These are phyloP conservation scores for Paraleonurus japonicus DNA, from an alignment of 257 asterid species.

Conservation along the genomic window DNA sequence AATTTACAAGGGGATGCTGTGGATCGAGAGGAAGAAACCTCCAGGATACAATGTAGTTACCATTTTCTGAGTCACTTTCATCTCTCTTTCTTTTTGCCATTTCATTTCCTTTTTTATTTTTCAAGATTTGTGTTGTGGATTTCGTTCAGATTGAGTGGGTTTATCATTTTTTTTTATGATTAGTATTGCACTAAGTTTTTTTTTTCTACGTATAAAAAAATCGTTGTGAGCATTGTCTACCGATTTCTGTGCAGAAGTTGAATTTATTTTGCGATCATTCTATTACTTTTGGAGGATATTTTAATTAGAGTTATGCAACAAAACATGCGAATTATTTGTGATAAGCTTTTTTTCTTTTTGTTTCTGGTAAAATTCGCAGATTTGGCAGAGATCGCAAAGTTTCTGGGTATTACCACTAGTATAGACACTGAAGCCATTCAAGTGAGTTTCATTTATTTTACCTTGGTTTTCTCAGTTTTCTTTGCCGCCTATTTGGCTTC, in stretches of 20 bases:
- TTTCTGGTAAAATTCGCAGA: constrained; percentile 48
- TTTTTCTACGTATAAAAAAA: not conserved
- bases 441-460: constrained; percentile 47
- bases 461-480: not conserved
- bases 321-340: not conserved
- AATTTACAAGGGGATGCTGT: constrained; percentile 88
- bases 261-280: not conserved
- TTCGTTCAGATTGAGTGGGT: not conserved
- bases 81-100: not conserved
- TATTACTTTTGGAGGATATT: constrained; percentile 12
- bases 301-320: not conserved
- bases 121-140: not conserved
- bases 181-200: not conserved
- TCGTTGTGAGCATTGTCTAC: not conserved
- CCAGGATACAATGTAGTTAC: constrained; percentile 82
- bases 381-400: constrained; percentile 97
- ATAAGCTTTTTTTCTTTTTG: not conserved
- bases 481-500: not conserved
- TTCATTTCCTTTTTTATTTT: not conserved
- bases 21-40: constrained; percentile 94
- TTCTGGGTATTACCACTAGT: constrained; percentile 85
- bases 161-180: not conserved
- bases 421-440: constrained; percentile 92
- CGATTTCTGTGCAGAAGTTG: not conserved
- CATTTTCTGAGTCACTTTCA: constrained; percentile 1